These are phyloP conservation scores for Lentinula detonsa DNA, from an alignment of 768 basidiomycete species.

Conservation along the genomic window DNA sequence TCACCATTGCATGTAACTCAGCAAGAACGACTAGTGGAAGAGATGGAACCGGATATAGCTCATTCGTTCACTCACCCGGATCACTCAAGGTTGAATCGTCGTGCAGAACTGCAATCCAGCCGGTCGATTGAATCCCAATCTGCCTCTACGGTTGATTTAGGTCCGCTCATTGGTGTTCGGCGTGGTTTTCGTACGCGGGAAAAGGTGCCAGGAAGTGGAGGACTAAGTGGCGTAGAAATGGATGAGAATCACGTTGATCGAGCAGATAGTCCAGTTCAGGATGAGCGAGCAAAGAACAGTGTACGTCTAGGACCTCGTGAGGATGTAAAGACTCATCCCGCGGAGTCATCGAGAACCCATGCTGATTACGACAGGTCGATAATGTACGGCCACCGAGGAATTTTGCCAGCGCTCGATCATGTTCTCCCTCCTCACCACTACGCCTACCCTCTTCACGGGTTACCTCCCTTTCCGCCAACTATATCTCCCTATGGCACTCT, in stretches of 20 bases:
- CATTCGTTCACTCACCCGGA: background rate
- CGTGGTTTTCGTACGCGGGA: constrained; percentile 62
- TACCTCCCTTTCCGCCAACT: background rate
- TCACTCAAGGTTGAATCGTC: background rate
- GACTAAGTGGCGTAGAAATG: constrained; percentile 41
- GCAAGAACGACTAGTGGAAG: background rate
- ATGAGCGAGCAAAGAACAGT: background rate
- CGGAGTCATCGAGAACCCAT: background rate
- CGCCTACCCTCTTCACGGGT: background rate
- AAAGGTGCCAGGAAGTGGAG: constrained; percentile 48
- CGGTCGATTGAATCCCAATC: background rate
- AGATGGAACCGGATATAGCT: background rate
- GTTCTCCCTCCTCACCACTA: background rate
- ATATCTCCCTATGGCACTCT: background rate
- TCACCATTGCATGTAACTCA: background rate
- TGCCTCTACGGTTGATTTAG: constrained; percentile 35
- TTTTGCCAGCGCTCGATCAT: background rate
- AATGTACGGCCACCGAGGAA: background rate
- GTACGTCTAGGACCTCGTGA: background rate
- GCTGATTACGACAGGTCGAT: background rate
- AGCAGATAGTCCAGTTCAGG: too few species aligned
- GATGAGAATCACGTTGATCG: background rate
- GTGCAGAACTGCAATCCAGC: background rate
- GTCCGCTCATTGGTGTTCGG: constrained; percentile 55
- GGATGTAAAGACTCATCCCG: background rate